Conservation (phyloP, 2,329 filamentous ascomycete species). For the Penicillium sp. region DNA sequence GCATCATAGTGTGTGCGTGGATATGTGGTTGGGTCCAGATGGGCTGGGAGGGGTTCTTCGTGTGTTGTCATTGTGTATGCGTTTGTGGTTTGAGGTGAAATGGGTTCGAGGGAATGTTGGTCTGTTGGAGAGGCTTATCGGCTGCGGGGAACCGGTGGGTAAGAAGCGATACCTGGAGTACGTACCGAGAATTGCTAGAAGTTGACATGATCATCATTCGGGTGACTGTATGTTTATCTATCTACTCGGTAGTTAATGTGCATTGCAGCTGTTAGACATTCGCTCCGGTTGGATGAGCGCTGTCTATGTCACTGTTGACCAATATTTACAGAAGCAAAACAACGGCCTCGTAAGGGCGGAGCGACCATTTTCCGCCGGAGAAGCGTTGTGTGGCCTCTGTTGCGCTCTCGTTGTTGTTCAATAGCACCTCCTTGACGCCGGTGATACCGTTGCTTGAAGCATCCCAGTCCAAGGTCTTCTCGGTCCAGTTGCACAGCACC, state of each 20-base stretch:
- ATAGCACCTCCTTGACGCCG: conserved; percentile 26
- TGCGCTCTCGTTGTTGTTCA: conserved; percentile 30
- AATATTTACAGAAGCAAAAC: conserved; percentile 28
- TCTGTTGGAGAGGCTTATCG: conserved; percentile 15
- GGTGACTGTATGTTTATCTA: neutral
- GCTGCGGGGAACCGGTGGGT: conserved; percentile 17
- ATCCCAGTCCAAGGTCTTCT: conserved; percentile 31
- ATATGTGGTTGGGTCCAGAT: conserved; percentile 41
- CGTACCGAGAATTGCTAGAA: neutral
- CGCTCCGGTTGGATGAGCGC: conserved; percentile 1
- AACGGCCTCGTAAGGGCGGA: conserved; percentile 34
- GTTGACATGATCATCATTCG: neutral
- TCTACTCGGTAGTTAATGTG: neutral
- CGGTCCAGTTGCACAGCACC: conserved; percentile 38
- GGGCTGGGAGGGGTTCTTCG: conserved; percentile 20
- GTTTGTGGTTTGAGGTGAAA: neutral
- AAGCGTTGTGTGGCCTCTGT: conserved; percentile 21
- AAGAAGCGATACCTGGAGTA: neutral
- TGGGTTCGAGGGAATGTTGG: neutral
- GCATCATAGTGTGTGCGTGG: conserved; percentile 33
- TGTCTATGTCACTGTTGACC: too few species aligned
- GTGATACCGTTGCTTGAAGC: conserved; percentile 26
- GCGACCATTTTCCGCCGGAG: conserved; percentile 25
- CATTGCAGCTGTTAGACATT: neutral
- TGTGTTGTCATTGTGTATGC: conserved; percentile 15